Evolutionary conservation across 208 protist genomes (phyloP).

Genomic region (Leishmania mexicana): DNA sequence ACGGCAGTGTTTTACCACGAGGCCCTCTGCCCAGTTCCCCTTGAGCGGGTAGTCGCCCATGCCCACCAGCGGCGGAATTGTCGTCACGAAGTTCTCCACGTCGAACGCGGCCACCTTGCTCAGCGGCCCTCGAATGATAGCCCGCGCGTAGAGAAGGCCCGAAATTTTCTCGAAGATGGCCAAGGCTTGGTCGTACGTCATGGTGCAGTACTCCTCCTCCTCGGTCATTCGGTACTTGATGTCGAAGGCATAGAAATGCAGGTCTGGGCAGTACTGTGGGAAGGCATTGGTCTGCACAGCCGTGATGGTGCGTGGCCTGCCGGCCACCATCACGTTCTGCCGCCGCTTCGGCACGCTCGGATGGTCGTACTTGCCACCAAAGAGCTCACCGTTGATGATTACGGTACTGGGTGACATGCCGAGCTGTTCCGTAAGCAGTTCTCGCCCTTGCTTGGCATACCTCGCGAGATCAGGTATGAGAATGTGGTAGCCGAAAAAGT

Average conservation of each 20-base stretch:
- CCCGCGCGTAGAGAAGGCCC: constrained; percentile 73
- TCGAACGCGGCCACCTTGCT: constrained; percentile 82
- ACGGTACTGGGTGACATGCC: constrained; percentile 44
- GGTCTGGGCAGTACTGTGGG: constrained; percentile 87
- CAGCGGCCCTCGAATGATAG: constrained; percentile 78
- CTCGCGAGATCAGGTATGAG: constrained; percentile 70
- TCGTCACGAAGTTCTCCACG: constrained; percentile 82
- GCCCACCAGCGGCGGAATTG: constrained; percentile 79
- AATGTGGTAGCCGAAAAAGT: constrained; percentile 89
- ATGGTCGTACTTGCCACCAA: constrained; percentile 90
- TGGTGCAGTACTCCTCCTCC: constrained; percentile 38
- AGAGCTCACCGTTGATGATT: constrained; percentile 85
- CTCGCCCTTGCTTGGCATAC: constrained; percentile 39
- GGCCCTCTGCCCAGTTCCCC: constrained; percentile 84
- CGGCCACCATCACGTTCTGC: constrained; percentile 65
- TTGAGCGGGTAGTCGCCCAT: constrained; percentile 84
- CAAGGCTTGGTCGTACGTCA: constrained; percentile 73
- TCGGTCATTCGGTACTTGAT: constrained; percentile 64
- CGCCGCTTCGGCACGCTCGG: constrained; percentile 53
- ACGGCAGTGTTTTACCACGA: constrained; percentile 78
- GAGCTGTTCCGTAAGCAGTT: constrained; percentile 43
- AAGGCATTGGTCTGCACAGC: constrained; percentile 81
- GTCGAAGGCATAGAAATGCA: constrained; percentile 91
- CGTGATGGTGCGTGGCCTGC: constrained; percentile 44
- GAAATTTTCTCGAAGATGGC: constrained; percentile 74